These are phyloP conservation scores for Halophytophthora batemanensis DNA, from an alignment of 352 stramenopile species.

Conservation along the genomic window DNA sequence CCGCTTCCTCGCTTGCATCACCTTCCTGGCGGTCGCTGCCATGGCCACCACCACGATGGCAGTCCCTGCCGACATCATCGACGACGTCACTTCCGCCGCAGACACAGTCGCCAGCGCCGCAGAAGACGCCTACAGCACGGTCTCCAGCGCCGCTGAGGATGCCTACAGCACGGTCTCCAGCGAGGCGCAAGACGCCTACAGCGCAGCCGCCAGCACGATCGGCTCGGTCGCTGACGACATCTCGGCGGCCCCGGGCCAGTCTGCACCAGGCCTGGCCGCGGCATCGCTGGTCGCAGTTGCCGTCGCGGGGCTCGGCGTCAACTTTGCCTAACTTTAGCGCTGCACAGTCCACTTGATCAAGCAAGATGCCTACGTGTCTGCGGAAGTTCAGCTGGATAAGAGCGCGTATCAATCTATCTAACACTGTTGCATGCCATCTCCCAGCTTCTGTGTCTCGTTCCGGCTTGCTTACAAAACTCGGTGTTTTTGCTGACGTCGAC, in stretches of 20 bases:
- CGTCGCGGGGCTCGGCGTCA: not conserved
- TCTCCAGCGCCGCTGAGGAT: slow-evolving; percentile 3
- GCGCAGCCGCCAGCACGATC: slow-evolving; percentile 6
- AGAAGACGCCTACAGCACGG: slow-evolving; percentile 14
- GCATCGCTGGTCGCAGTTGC: not conserved
- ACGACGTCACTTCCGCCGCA: slow-evolving; percentile 17
- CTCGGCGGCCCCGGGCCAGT: not conserved
- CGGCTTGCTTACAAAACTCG: too few species aligned
- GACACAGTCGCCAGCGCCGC: slow-evolving; percentile 13
- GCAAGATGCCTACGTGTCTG: too few species aligned
- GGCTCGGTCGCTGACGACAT: not conserved
- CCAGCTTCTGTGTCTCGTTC: too few species aligned
- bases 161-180: slow-evolving; percentile 8
- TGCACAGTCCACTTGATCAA: too few species aligned
- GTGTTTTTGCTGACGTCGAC: too few species aligned
- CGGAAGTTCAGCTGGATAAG: too few species aligned
- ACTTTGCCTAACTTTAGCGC: not conserved
- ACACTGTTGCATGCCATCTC: too few species aligned
- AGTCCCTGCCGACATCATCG: slow-evolving; percentile 15
- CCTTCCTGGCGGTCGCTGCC: slow-evolving; percentile 5
- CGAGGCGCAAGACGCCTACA: slow-evolving; percentile 11
- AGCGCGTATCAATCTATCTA: too few species aligned
- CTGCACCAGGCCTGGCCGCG: not conserved
- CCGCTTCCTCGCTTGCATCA: slow-evolving; percentile 8
- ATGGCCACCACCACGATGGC: not conserved